Evolutionary conservation across 805 yeast genomes (phyloP).

Genomic region (Pichia rugopelliculosa): DNA sequence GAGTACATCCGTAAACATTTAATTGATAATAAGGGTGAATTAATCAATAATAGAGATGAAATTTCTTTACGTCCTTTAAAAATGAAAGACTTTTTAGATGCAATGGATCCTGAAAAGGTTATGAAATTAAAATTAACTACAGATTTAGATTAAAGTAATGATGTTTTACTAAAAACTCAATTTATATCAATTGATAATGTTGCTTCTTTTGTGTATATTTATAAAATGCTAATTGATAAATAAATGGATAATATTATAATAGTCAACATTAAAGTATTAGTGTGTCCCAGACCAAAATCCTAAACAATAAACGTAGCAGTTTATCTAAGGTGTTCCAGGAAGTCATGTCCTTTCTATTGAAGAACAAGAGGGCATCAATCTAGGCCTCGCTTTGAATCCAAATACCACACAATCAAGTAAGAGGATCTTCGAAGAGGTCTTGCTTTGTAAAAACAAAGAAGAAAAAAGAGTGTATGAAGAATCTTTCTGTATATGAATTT

Average conservation of each 20-base stretch:
- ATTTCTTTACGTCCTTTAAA: conserved; percentile 54
- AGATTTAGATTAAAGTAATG: conserved; percentile 10
- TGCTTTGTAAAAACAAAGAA: conserved; percentile 1
- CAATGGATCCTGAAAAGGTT: conserved; percentile 18
- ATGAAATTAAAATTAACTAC: conserved; percentile 9
- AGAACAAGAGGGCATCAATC: conserved; percentile 18
- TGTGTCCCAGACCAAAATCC: conserved; percentile 9
- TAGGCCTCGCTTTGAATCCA: conserved; percentile 46
- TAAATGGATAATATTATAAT: background rate
- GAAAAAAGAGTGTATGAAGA: background rate
- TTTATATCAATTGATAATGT: background rate
- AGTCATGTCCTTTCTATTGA: background rate
- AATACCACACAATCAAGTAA: conserved; percentile 32
- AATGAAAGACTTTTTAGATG: conserved; percentile 54
- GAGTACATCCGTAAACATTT: conserved; percentile 65
- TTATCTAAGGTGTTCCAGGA: conserved; percentile 4
- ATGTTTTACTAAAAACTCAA: too few relatives aligned
- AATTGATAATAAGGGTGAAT: conserved; percentile 29
- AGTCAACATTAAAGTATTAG: background rate
- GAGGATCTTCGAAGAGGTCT: conserved; percentile 45
- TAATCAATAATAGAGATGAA: conserved; percentile 28
- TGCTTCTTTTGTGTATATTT: background rate
- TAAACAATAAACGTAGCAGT: conserved; percentile 4
- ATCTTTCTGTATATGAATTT: too few relatives aligned
- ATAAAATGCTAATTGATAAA: background rate